These are phyloP conservation scores for Mycosphaerella sp. DNA, from an alignment of 2,329 filamentous ascomycete genomes.

Conservation along the genomic window DNA sequence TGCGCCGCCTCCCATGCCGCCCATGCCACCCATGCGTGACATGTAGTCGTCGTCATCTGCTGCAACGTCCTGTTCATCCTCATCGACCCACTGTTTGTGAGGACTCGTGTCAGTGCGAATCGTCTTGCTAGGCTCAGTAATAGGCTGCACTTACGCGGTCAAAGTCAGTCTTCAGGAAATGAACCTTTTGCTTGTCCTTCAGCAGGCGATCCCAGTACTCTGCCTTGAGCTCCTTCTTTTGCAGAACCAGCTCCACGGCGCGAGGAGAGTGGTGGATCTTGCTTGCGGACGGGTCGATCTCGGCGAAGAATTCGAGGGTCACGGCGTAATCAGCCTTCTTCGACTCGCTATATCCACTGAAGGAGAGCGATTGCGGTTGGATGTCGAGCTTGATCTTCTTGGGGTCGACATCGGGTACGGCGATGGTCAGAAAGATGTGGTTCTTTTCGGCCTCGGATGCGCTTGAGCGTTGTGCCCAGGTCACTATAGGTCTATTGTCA, in stretches of 20 bases:
- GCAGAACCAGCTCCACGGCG: constrained; percentile 81
- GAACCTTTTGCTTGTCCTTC: constrained; percentile 81
- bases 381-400: constrained; percentile 75
- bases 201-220: constrained; percentile 95
- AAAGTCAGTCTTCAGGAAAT: constrained; percentile 98
- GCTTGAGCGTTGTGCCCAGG: constrained; percentile 97
- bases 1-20: constrained; percentile 34
- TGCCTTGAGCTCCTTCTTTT: constrained; percentile 93
- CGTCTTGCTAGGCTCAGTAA: constrained; percentile 1
- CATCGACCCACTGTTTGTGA: constrained; percentile 70
- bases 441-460: constrained; percentile 75
- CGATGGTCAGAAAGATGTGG: constrained; percentile 89
- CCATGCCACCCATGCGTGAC: constrained; percentile 43
- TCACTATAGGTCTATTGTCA: constrained; percentile 53
- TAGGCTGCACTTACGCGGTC: constrained; percentile 62
- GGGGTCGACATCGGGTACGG: constrained; percentile 74
- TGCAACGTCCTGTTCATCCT: constrained; percentile 94
- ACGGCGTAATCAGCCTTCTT: constrained; percentile 85
- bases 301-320: constrained; percentile 78
- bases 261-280: constrained; percentile 84
- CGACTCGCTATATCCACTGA: constrained; percentile 73
- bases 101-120: constrained; percentile 15
- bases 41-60: constrained; percentile 67
- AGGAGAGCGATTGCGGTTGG: constrained; percentile 67
- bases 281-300: constrained; percentile 79